Conservation (phyloP, 495 filamentous ascomycete species). For the Neurospora tetraspora region DNA sequence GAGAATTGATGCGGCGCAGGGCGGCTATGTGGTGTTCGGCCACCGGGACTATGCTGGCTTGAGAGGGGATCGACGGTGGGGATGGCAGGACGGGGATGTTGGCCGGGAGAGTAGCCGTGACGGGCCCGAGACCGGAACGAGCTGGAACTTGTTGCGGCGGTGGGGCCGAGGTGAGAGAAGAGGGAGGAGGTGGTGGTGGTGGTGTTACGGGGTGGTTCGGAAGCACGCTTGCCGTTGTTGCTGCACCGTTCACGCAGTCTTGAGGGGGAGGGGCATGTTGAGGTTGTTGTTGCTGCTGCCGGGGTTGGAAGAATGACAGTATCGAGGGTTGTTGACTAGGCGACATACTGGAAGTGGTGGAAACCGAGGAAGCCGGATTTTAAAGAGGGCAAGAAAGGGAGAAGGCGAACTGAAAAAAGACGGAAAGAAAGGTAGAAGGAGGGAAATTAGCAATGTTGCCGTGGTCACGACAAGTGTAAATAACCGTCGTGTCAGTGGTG, state of each 20-base stretch:
- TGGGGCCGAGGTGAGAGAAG: conserved; percentile 7
- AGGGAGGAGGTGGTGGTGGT: conserved; percentile 11
- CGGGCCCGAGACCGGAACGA: conserved; percentile 3
- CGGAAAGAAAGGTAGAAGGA: background rate
- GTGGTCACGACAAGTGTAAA: background rate
- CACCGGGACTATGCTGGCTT: conserved; percentile 50
- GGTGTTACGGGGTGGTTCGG: conserved; percentile 7
- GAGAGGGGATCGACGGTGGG: conserved; percentile 28
- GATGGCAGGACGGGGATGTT: conserved; percentile 21
- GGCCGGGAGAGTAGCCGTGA: conserved; percentile 17
- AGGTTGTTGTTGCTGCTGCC: background rate
- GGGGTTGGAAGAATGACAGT: conserved; percentile 34
- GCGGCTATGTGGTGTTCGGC: conserved; percentile 55
- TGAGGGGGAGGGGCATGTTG: background rate
- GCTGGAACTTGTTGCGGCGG: conserved; percentile 13
- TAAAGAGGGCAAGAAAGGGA: background rate
- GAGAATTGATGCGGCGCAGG: conserved; percentile 68
- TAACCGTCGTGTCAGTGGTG: background rate
- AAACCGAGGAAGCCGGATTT: background rate
- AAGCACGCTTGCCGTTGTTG: background rate
- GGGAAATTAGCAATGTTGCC: background rate
- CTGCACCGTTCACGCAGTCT: background rate
- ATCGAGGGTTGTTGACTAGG: conserved; percentile 35
- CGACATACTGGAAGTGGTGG: conserved; percentile 10
- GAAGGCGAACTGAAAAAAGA: background rate